These are phyloP conservation scores for Saccharomyces hybrid DNA, from an alignment of 1,139 yeast species.

Conservation along the genomic window DNA sequence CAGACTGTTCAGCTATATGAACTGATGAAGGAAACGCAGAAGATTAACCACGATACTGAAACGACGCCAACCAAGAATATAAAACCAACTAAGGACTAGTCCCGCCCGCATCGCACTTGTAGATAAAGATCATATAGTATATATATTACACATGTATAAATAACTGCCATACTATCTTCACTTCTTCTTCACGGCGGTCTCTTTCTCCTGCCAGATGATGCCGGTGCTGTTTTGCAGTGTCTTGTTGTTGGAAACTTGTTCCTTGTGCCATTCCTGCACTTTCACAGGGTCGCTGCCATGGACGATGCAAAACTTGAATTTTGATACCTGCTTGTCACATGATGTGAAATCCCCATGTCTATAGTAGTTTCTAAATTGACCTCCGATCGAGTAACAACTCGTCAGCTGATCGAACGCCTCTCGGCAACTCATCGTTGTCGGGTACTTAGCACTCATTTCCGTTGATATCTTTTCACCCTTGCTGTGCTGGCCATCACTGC, in stretches of 20 bases:
- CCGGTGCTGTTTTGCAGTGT: slow-evolving; percentile 65
- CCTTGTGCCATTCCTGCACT: slow-evolving; percentile 65
- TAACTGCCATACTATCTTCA: no score
- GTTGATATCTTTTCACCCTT: background rate
- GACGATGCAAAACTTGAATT: slow-evolving; percentile 72
- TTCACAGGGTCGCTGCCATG: slow-evolving; percentile 44
- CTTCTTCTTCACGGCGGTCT: slow-evolving; percentile 5
- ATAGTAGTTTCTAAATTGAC: slow-evolving; percentile 75
- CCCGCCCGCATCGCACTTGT: background rate
- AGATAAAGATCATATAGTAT: background rate
- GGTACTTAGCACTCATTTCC: slow-evolving; percentile 15
- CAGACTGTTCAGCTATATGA: slow-evolving; percentile 81
- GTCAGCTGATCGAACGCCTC: slow-evolving; percentile 83
- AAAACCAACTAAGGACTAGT: background rate
- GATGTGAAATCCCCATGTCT: slow-evolving; percentile 69
- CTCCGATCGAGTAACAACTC: slow-evolving; percentile 83
- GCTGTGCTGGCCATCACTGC: background rate
- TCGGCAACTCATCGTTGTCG: slow-evolving; percentile 53
- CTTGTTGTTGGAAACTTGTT: slow-evolving; percentile 48
- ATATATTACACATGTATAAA: background rate
- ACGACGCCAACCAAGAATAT: background rate
- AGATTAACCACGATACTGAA: slow-evolving; percentile 7
- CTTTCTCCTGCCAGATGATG: slow-evolving; percentile 60
- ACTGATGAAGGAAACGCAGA: slow-evolving; percentile 55
- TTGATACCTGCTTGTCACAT: slow-evolving; percentile 63